phyloP scores from a whole-genome alignment of 768 basidiomycete genomes.

The Termitomyces sp. region DNA sequence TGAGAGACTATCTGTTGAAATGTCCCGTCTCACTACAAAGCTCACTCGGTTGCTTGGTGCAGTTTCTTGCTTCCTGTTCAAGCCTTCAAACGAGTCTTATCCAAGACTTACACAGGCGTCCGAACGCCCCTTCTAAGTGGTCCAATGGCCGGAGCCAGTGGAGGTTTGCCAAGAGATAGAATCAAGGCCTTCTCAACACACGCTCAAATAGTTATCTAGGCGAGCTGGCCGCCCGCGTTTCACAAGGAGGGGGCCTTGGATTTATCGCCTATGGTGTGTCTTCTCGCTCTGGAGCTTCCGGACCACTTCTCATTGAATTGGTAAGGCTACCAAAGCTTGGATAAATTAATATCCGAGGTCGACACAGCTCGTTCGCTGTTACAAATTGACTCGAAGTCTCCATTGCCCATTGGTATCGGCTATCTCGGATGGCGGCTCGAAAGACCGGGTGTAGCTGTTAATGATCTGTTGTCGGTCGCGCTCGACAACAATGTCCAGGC shows the following conservation, averaged over 20 bases:
- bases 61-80: conserved; percentile 12
- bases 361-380: conserved; percentile 49
- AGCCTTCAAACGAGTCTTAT: not conserved
- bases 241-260: conserved; percentile 72
- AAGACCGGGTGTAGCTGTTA: conserved; percentile 34
- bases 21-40: conserved; percentile 35
- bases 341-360: conserved; percentile 50
- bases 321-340: conserved; percentile 47
- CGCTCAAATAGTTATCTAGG: conserved; percentile 28
- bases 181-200: conserved; percentile 11
- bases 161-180: conserved; percentile 37
- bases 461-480: conserved; percentile 44
- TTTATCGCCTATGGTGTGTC: conserved; percentile 63
- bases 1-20: conserved; percentile 7
- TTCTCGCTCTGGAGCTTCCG: not conserved
- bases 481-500: conserved; percentile 59
- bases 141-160: conserved; percentile 72
- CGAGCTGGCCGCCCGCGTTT: conserved; percentile 56
- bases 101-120: conserved; percentile 38
- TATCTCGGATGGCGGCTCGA: conserved; percentile 75
- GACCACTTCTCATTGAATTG: conserved; percentile 1
- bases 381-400: conserved; percentile 28
- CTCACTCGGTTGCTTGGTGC: conserved; percentile 54
- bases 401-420: conserved; percentile 69
- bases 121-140: conserved; percentile 59